Base-by-base conservation (phyloP, 441 rosid genomes). In the Rhodomyrtus psidioides region DNA sequence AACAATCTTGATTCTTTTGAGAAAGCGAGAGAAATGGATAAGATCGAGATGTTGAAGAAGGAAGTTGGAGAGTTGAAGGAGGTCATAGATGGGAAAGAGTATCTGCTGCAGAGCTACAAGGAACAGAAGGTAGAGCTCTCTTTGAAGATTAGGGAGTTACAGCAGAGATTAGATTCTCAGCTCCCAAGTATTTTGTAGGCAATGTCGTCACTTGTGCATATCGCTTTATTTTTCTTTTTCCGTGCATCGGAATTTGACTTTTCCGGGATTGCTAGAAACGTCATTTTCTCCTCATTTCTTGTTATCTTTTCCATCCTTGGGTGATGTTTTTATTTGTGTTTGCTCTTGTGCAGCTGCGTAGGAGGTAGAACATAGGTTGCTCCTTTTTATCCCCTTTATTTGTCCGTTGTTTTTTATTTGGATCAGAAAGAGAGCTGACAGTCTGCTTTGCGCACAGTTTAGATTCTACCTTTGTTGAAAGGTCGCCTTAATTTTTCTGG, bases 91-190 rank as follows among this genome's bases (percentile, higher is more conserved):
- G 99, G 98, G 81, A 97, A 97, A 84, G 96, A 96, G 56, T 97
- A 90, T 89, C 88, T 97, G 89, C 88, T 95, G 89, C 93, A 87
- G 88, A 95, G 95, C 92, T 95, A 95, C 88, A 97, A 96, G 86
- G 98, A 95, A 92, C 98, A 97, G 91, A 97, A 94, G 90, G 81
- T 92, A 15, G 99, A 97, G 93, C 96, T 96, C 56, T 91, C 98
- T 3, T 15, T 91, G 93, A 96, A 95, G 92, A 82, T 97, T 26
- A 95, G 91, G 90, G 99, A 97, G 88, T 65, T 97, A 92, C 99
- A 95, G 89, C 96, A 92, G 88, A 95, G 98, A 93, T 86, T 97
- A 92, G 96, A 96, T 86, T 94, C 94, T 42, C 99, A 97, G 92
- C 93, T 97, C 14, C 99, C 97, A 26, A 92, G 90, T 90, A 94